These are phyloP conservation scores for Camelina hispida DNA, from an alignment of 345 rosid species.

Conservation along the genomic window DNA sequence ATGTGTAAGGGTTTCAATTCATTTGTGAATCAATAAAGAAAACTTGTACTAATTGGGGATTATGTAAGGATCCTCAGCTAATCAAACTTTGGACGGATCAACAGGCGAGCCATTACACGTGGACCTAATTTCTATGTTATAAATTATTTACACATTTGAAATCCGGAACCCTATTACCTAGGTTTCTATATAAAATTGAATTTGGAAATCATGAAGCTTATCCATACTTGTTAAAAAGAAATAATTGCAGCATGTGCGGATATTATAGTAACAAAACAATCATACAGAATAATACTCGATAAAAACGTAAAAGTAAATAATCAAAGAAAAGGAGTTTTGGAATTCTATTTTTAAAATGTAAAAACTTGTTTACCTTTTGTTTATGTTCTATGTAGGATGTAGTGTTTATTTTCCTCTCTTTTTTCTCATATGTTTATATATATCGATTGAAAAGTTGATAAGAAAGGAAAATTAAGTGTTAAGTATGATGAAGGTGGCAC, in stretches of 20 bases:
- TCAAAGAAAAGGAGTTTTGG: not conserved
- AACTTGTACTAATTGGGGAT: not conserved
- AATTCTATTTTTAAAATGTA: not conserved
- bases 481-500: constrained; percentile 34
- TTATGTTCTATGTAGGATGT: not conserved
- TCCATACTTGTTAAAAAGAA: constrained; percentile 11
- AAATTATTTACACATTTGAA: not conserved
- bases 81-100: not conserved
- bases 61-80: constrained; percentile 1
- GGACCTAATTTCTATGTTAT: constrained; percentile 1
- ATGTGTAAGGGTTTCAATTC: not conserved
- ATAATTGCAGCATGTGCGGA: constrained; percentile 16
- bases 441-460: constrained; percentile 1
- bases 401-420: not conserved
- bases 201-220: constrained; percentile 22
- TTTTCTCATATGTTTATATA: not conserved
- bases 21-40: not conserved
- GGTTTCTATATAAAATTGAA: not conserved
- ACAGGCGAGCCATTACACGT: constrained; percentile 12
- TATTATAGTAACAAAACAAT: not conserved
- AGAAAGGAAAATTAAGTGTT: not conserved
- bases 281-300: not conserved
- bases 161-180: constrained; percentile 6
- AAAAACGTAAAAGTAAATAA: not conserved
- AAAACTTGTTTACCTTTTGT: not conserved